Conservation (phyloP, 768 basidiomycete species). For the Amanita inopinata region DNA sequence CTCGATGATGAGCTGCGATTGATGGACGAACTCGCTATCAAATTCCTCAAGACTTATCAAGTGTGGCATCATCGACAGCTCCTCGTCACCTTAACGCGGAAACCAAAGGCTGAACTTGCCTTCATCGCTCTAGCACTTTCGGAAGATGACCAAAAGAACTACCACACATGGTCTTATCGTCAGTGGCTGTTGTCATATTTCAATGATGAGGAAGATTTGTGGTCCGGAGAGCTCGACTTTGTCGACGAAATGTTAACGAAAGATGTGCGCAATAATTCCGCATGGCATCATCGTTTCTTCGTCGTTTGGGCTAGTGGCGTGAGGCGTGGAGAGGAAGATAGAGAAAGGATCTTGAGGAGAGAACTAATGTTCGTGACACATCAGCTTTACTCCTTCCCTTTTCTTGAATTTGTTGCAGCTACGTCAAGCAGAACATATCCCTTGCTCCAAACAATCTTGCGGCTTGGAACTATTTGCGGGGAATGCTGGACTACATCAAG, state of each 20-base stretch:
- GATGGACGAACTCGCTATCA: constrained; percentile 81
- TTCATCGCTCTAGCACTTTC: constrained; percentile 71
- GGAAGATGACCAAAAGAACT: constrained; percentile 80
- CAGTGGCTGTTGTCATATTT: constrained; percentile 91
- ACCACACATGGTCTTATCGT: constrained; percentile 97
- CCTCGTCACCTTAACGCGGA: constrained; percentile 46
- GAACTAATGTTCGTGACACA: constrained; percentile 58
- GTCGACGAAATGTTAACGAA: constrained; percentile 56
- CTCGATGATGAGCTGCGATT: constrained; percentile 71
- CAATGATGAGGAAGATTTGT: constrained; percentile 55
- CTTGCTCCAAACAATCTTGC: constrained; percentile 89
- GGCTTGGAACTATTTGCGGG: constrained; percentile 95
- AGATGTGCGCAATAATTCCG: constrained; percentile 93
- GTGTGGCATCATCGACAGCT: constrained; percentile 93
- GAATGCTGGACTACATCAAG: constrained; percentile 54
- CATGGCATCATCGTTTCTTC: constrained; percentile 95
- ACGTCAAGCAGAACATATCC: constrained; percentile 74
- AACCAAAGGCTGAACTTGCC: constrained; percentile 57
- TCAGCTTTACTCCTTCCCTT: not conserved
- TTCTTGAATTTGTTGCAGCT: constrained; percentile 32
- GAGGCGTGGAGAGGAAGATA: constrained; percentile 50
- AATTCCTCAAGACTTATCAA: constrained; percentile 91
- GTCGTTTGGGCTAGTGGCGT: constrained; percentile 66
- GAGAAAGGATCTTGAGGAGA: constrained; percentile 46
- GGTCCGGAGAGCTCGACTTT: constrained; percentile 68